Conservation (phyloP, 2,329 filamentous ascomycete genomes). For the Triangularia setosa region DNA sequence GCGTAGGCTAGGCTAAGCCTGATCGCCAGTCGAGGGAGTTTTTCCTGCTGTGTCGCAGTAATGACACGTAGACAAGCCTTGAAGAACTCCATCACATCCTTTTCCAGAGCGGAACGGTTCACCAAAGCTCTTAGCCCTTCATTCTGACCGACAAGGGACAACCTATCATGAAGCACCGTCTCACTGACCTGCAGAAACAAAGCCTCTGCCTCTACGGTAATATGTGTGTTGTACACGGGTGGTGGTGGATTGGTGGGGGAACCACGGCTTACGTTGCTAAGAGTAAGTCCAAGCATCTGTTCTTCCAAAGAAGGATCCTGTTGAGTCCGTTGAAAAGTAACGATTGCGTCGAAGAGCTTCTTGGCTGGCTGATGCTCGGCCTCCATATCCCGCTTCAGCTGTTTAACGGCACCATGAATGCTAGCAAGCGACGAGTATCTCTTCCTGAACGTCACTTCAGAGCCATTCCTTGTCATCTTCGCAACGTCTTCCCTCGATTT, state of each 20-base stretch:
- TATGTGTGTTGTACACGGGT: conserved; percentile 22
- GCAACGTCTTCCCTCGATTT: too few relatives aligned
- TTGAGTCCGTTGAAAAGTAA: conserved; percentile 15
- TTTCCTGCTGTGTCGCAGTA: conserved; percentile 27
- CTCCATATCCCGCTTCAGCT: conserved; percentile 25
- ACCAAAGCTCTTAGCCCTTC: neutral
- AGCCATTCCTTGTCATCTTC: too few relatives aligned
- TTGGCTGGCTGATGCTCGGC: conserved; percentile 35
- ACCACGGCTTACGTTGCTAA: conserved; percentile 13
- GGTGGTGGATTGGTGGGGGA: conserved; percentile 8
- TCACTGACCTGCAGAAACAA: conserved; percentile 30
- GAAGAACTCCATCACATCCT: neutral
- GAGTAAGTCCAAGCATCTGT: conserved; percentile 14
- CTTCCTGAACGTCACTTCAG: too few relatives aligned
- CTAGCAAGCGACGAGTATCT: too few relatives aligned
- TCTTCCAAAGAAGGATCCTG: neutral
- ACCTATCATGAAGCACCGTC: conserved; percentile 22
- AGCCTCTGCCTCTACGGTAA: conserved; percentile 28
- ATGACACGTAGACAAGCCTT: conserved; percentile 30
- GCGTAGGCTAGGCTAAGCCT: conserved; percentile 34
- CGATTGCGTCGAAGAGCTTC: conserved; percentile 37
- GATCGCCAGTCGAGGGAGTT: conserved; percentile 36
- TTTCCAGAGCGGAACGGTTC: neutral
- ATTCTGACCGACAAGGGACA: conserved; percentile 6
- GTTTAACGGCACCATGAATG: conserved; percentile 19